Evolutionary conservation across 225 moss, liverwort and hornwort species (phyloP), one percentile per base, ranked within the genome.

Genomic region (Neckera pumila): DNA sequence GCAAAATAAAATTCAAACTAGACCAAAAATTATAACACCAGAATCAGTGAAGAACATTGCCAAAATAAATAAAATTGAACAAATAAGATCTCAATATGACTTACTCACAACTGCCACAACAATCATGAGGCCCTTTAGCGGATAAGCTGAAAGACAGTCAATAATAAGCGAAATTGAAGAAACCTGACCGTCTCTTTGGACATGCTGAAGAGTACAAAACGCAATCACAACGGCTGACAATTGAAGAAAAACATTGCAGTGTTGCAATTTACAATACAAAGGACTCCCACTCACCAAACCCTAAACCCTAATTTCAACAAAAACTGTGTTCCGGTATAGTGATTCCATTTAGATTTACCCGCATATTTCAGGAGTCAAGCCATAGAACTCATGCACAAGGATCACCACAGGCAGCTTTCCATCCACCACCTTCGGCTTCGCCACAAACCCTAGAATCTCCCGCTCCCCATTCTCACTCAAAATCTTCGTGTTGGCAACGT

Each of bases 311-410:
- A 74, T n/a, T 38, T 38, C 17, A 78, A 15, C 7, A 26, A 56
- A 57, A 27, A 3, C 57, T 27, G 7, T 4, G 11, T 19, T 38
- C 79, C 17, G 17, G 38, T 38, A 20, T 3, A 21, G 33, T 28
- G 33, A n/a, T 40, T 65, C 17, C 86, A n/a, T 31, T n/a, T 17
- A 38, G 64, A 76, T 27, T 89, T 90, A 90, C 92, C 92, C 92
- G 83, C 92, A 93, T 71, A 92, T 93, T 89, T 93, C 93, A 89
- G 90, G 92, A 89, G 92, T 93, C 89, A 93, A 78, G 85, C 93
- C 92, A 86, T 92, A 93, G 20, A 93, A 93, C 71, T 93, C 93
- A n/a, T 93, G 93, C 80, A 93, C 66, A 42, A 93, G 92, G 40
- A 93, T 86, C 67, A 93, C 90, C 49, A 93, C 92, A 76, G 92